Base-by-base conservation (phyloP, 2,329 filamentous ascomycete genomes). In the Parastagonospora nodorum region DNA sequence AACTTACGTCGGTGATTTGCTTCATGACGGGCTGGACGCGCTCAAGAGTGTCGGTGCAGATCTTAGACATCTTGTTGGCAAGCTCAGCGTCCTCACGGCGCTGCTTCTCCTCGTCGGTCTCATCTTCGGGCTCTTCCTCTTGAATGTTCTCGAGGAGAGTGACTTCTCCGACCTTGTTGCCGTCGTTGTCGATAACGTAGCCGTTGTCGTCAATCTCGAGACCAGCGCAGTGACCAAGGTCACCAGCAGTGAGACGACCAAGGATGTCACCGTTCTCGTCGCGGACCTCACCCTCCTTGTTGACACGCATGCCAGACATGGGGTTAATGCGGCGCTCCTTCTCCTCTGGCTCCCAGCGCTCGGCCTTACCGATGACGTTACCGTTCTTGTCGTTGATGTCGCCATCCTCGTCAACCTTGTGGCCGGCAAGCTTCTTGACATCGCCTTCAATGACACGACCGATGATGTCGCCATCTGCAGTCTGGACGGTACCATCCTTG, bases 11-110 rank as follows among this genome's bases (percentile, higher is more conserved):
- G 4, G 85, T 89, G 73, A 96, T 96, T 78, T 91, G 84, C 77
- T 89, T 91, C 80, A 89, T 89, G 68, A 96, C 86, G 8, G 92
- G 92, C 60, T 89, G 86, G 69, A 96, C 84, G 71, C 87, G 89
- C 67, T 96, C 90, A 6, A 96, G 81, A 11, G 90, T 90, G 72
- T 92, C 85, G 67, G 88, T 83, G 61, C 95, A 84, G 64, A 88
- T 88, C 49, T 75, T 78, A 10, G 82, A 80, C 79, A 96, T 92
- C 77, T 89, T 88, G 55, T 83, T 81, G 1, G 92, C 92, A 32
- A 96, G 82, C 76, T 95, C 85, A 58, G 80, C 81, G 70, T 96
- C 90, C 55, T 87, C 80, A 70, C 84, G 74, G 50, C 68, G 64
- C 56, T 78, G 72, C 57, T 57, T 66, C 61, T 74, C 66, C 53